Evolutionary conservation across 176 grass and related monocot genomes (phyloP).

Genomic region (Coix lacrymajobi): DNA sequence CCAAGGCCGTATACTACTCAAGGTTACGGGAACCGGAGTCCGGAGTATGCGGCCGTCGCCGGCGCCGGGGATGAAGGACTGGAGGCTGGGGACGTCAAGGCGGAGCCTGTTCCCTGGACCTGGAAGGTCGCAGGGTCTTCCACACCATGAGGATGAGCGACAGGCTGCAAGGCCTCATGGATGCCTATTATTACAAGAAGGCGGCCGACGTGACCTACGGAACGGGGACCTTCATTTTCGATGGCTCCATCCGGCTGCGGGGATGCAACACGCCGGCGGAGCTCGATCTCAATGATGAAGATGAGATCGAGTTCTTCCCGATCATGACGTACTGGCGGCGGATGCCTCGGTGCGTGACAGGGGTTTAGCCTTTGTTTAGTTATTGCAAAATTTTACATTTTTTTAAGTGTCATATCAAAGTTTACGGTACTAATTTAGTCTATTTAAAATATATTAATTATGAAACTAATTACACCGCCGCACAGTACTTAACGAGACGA

Average conservation of each 20-base stretch:
- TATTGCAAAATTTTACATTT: too few relatives aligned
- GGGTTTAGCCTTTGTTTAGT: too few relatives aligned
- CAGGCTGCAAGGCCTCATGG: not conserved
- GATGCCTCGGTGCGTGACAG: not conserved
- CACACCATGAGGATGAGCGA: not conserved
- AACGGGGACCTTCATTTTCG: not conserved
- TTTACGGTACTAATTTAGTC: too few relatives aligned
- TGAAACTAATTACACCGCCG: too few relatives aligned
- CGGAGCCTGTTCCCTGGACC: not conserved
- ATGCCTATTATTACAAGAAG: not conserved
- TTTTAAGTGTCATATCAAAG: too few relatives aligned
- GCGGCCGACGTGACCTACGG: not conserved
- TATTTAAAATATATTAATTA: too few relatives aligned
- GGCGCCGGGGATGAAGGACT: not conserved
- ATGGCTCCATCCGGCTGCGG: not conserved
- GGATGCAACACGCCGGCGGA: not conserved
- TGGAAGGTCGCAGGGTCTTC: not conserved
- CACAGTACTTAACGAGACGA: too few relatives aligned
- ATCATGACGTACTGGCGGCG: not conserved
- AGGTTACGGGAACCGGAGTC: too few relatives aligned
- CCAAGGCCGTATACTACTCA: too few relatives aligned
- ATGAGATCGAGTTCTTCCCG: not conserved
- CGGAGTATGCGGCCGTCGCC: not conserved
- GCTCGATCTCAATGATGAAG: not conserved
- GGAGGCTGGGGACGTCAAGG: not conserved